Percentiles rank a stretch among this genome's conserved stretches.
These are phyloP conservation scores for Bidens hawaiensis DNA, from an alignment of 140 eudicot genomes.

Conservation along the genomic window DNA sequence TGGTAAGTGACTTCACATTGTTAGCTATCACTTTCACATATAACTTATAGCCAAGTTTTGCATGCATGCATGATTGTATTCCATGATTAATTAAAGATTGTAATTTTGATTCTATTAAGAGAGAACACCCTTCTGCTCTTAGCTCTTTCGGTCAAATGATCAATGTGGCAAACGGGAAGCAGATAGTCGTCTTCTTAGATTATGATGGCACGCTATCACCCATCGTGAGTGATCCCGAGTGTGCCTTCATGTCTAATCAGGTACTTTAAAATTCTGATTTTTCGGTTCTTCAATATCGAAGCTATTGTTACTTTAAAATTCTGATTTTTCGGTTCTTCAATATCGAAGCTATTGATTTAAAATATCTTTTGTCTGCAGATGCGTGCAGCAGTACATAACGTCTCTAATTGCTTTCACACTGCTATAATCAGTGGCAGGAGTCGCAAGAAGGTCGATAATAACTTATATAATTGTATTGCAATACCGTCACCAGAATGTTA, in stretches of 20 bases:
- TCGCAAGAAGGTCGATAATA: conserved; percentile 56
- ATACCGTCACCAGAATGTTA: not conserved
- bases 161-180: conserved; percentile 50
- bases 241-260: conserved; percentile 89
- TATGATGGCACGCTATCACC: conserved; percentile 99
- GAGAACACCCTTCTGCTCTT: conserved; percentile 84
- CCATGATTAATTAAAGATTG: not conserved
- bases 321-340: too few relatives aligned
- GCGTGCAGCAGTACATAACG: conserved; percentile 67
- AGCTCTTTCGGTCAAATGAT: conserved; percentile 43
- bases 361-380: conserved; percentile 34
- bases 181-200: conserved; percentile 70
- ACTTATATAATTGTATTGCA: not conserved
- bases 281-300: too few relatives aligned
- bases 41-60: not conserved
- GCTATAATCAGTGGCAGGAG: conserved; percentile 93
- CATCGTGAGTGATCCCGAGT: conserved; percentile 79
- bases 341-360: not conserved
- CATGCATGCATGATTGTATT: not conserved
- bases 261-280: conserved; percentile 31
- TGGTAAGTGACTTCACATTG: conserved; percentile 41
- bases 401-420: conserved; percentile 67
- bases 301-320: too few relatives aligned
- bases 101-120: conserved; percentile 26
- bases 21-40: not conserved